Evolutionary conservation across 2,329 filamentous ascomycete species (phyloP).

Genomic region (Byssothecium circinans): DNA sequence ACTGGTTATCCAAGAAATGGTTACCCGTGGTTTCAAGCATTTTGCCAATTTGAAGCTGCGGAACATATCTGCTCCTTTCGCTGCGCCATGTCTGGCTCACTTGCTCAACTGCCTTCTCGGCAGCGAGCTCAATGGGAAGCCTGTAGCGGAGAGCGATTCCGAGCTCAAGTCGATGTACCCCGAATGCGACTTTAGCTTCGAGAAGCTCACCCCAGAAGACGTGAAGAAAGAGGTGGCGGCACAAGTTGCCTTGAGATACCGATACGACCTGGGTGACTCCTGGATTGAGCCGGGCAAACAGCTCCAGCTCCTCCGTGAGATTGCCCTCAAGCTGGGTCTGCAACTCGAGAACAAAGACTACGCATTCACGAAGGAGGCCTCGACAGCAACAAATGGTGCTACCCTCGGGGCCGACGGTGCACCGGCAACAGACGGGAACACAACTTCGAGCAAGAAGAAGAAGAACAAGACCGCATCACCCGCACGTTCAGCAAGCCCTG

Average conservation of each 20-base stretch:
- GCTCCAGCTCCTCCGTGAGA: constrained; percentile 84
- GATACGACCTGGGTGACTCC: constrained; percentile 68
- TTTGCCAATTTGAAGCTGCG: constrained; percentile 77
- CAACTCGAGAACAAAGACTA: constrained; percentile 83
- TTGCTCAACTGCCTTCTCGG: constrained; percentile 93
- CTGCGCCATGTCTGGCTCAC: constrained; percentile 79
- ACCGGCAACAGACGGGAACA: constrained; percentile 43
- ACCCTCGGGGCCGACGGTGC: constrained; percentile 19
- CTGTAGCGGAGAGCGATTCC: constrained; percentile 75
- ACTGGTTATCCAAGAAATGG: constrained; percentile 86
- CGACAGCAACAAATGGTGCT: constrained; percentile 18
- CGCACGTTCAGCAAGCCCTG: constrained; percentile 45
- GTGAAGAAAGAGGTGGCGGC: constrained; percentile 70
- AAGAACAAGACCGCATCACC: constrained; percentile 60
- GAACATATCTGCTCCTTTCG: constrained; percentile 76
- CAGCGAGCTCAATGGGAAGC: constrained; percentile 71
- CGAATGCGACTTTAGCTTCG: constrained; percentile 80
- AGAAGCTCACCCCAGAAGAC: constrained; percentile 72
- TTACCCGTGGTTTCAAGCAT: constrained; percentile 95
- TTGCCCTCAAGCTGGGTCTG: constrained; percentile 84
- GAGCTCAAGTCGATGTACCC: constrained; percentile 74
- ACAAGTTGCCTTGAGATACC: constrained; percentile 74
- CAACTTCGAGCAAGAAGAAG: constrained; percentile 51
- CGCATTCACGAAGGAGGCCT: constrained; percentile 57
- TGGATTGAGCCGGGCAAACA: constrained; percentile 72